A percentile compares a stretch with the other conserved stretches of the same genome.
These are phyloP conservation scores for Fusarium torreyae DNA, from an alignment of 2,329 filamentous ascomycete genomes.

Conservation along the genomic window DNA sequence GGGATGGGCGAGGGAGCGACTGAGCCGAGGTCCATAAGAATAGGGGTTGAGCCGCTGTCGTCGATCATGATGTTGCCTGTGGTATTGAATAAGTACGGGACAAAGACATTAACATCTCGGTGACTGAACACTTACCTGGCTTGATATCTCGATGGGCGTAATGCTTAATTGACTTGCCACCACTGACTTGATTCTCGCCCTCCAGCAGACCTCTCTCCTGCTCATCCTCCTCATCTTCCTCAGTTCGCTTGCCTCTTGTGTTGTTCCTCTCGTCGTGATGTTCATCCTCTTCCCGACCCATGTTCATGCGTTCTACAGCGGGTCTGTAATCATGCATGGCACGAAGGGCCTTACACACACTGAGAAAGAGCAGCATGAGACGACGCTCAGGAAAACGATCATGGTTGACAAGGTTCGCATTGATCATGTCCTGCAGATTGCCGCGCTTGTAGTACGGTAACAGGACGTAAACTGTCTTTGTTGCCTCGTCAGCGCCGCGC, in stretches of 20 bases:
- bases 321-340: constrained; percentile 90
- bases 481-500: constrained; percentile 71
- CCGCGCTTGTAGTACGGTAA: constrained; percentile 95
- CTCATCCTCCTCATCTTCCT: constrained; percentile 78
- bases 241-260: constrained; percentile 62
- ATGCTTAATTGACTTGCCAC: constrained; percentile 75
- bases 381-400: constrained; percentile 88
- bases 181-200: constrained; percentile 76
- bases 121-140: constrained; percentile 75
- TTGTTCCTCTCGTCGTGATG: constrained; percentile 54
- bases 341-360: constrained; percentile 89
- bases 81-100: constrained; percentile 8
- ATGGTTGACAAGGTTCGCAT: constrained; percentile 97
- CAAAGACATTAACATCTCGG: not conserved
- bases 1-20: constrained; percentile 88
- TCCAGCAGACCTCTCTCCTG: constrained; percentile 90
- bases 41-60: constrained; percentile 88
- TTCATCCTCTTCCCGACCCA: constrained; percentile 62
- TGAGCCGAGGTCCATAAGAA: constrained; percentile 97
- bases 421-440: constrained; percentile 98
- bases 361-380: constrained; percentile 91
- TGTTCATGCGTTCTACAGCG: constrained; percentile 67
- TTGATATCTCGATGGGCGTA: constrained; percentile 99
- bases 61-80: constrained; percentile 97
- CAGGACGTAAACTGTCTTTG: constrained; percentile 96